Base-by-base conservation (phyloP, 108 stramenopile genomes). In the Nitzschia sp. region DNA sequence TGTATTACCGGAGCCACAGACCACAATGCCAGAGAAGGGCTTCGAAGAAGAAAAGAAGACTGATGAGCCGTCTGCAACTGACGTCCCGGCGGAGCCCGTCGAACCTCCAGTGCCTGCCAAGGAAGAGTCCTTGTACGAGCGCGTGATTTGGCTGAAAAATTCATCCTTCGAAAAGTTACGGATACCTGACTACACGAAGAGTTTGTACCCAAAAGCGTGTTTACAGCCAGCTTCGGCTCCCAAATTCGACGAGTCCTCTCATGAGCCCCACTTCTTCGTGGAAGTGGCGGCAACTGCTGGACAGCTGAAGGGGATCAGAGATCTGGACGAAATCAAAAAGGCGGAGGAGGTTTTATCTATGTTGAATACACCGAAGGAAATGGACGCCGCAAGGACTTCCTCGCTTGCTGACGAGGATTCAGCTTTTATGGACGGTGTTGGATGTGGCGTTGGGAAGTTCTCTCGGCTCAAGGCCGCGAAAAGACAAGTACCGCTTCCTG, bases 381-480 rank as follows among this genome's bases (percentile, higher is more conserved):
- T 53, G 9, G 47, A 60, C 30, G 5, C 42, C 9, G 71, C 71
- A 24, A 53, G 71, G 28, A 57, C 55, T 5, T 27, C 58, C 1
- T 72, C 71, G 32, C 49, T 72, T 2, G 61, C 53, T 1, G 71
- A 72, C 54, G 71, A 63, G 25, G 71, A 72, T 63, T 72, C 71
- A 31, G 61, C 71, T 26, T 72, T 72, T 46, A 53, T 35, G 71
- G 61, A 72, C 19, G n/a, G n/a, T n/a, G n/a, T n/a, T n/a, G n/a
- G n/a, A n/a, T n/a, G n/a, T 29, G 15, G 45, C 45, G 13, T n/a
- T n/a, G n/a, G n/a, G n/a, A n/a, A n/a, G n/a, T n/a, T n/a, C n/a
- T n/a, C n/a, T n/a, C n/a, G n/a, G n/a, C n/a, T n/a, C n/a, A n/a
- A n/a, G n/a, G n/a, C n/a, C n/a, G n/a, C n/a, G n/a, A n/a, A n/a